Base-by-base conservation (phyloP, 163 green algal genomes). In the Botryococcus braunii region DNA sequence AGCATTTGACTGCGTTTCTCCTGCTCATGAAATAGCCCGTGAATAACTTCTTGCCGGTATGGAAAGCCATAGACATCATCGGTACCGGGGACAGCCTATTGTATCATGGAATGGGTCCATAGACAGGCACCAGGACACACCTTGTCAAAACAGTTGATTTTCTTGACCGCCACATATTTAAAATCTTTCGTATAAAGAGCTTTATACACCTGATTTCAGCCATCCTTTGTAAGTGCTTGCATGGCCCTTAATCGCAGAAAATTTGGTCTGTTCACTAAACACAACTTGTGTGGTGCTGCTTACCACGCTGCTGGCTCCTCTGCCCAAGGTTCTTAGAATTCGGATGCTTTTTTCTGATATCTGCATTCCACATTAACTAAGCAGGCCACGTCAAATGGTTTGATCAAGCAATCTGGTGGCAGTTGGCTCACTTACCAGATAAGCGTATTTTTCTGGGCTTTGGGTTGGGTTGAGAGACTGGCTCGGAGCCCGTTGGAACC, bases 1-100 rank as follows among this genome's bases (percentile, higher is more conserved):
- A 97, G 81, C 83, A 97, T 85, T 75, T 97, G 92, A 46, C 88
- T 76, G 25, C 92, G 82, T 65, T 89, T 92, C 25, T 95, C 90
- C 87, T 95, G 76, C 36, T 67, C 21, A 13, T 62, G 62, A 34
- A 9, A 39, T 27, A 61, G 50, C 6, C n/a, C 50, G 35, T 21
- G 8, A 11, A 21, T n/a, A 11, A 61, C 50, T 29, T 11, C 13
- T 61, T 11, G 6, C 32, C 9, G 13, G 9, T 21, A 21, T 61
- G 13, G 8, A 32, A n/a, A 61, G 13, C 6, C 13, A 61, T 61
- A 29, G 6, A 21, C n/a, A 61, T 21, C 9, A 11, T 9, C 8
- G 13, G 35, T 9, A 61, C 46, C 46, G 46, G 46, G 21, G 46
- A 21, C 17, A 27, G 17, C 46, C 17, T 17, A 17, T 55, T 55